Evolutionary conservation across 164 flowering plant genomes (phyloP), one percentile per base, ranked within the genome.

Genomic region (Dillenia suffruticosa): DNA sequence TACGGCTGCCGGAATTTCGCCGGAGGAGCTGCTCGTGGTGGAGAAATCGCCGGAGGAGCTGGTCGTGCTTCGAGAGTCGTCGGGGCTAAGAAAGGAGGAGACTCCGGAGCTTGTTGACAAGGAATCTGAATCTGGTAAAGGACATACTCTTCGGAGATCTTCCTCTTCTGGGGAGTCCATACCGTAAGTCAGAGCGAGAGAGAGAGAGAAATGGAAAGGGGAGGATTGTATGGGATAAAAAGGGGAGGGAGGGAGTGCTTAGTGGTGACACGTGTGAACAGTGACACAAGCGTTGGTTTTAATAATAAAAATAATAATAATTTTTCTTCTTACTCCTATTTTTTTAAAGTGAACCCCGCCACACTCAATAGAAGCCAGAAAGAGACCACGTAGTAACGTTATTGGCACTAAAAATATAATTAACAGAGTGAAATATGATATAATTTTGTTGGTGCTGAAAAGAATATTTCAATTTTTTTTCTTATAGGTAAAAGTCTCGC

Each of bases 1-100:
- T 16, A 56, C 57, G 12, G 64, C 49, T 4, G 68, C 67, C 32
- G 74, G 69, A 64, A 77, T 65, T 68, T 79, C 85, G 57, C 82
- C 81, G 68, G 81, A 77, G 59, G 77, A 68, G 63, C 77, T 70
- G 70, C 82, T 73, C 8, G 70, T 49, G 14, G 51, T 57, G 32
- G 68, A 46, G 57, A 74, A 76, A 57, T 71, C 57, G 51, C 70
- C 79, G 22, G 72, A 65, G 46, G 67, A 66, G 49, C 64, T 66
- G 22, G 60, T 68, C n/a, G 57, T 61, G 61, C 69, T 56, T n/a
- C 63, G 69, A 32, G 69, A 46, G 58, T 68, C 69, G 45, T 72
- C 76, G 10, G 72, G 64, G 13, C 65, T 62, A 26, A 64, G 68
- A 50, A 64, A 12, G 15, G 72, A 72, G 32, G 70, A 65, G 4